Conservation (phyloP, 495 filamentous ascomycete species). For the Chaetomidium leptoderma region DNA sequence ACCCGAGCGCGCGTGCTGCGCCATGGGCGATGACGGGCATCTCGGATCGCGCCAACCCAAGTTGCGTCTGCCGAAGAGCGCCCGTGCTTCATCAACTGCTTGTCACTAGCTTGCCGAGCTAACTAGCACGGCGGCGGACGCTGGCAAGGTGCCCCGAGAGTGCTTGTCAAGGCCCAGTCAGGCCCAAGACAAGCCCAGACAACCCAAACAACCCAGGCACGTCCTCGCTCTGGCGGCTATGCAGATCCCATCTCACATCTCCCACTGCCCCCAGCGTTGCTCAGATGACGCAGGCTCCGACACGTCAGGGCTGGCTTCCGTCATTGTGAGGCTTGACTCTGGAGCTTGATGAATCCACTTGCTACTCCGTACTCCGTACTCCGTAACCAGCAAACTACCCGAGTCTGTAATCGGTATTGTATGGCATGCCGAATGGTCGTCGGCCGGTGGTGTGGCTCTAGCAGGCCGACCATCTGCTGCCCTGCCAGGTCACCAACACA, state of each 20-base stretch:
- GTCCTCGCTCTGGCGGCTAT: too few species aligned
- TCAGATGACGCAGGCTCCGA: conserved; percentile 4
- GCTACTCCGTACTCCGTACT: too few species aligned
- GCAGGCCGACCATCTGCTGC: neutral
- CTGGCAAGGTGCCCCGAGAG: too few species aligned
- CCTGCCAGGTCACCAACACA: neutral
- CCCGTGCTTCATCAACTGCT: neutral
- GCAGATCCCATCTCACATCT: conserved; percentile 11
- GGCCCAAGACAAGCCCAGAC: neutral
- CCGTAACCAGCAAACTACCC: too few species aligned
- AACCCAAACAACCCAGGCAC: too few species aligned
- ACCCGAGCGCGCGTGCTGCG: conserved; percentile 1
- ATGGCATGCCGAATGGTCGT: too few species aligned
- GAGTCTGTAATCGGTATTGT: too few species aligned
- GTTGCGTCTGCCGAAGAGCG: neutral
- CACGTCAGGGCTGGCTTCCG: neutral
- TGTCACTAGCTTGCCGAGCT: too few species aligned
- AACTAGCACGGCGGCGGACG: too few species aligned
- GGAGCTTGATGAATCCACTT: too few species aligned
- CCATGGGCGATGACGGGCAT: conserved; percentile 17
- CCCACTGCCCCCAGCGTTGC: neutral
- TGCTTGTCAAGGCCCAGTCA: neutral
- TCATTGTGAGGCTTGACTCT: too few species aligned
- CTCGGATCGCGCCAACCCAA: conserved; percentile 8
- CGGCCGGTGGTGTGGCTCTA: conserved; percentile 3